These are phyloP conservation scores for Stephania yunnanensis DNA, from an alignment of 164 flowering plant genomes.

Conservation along the genomic window DNA sequence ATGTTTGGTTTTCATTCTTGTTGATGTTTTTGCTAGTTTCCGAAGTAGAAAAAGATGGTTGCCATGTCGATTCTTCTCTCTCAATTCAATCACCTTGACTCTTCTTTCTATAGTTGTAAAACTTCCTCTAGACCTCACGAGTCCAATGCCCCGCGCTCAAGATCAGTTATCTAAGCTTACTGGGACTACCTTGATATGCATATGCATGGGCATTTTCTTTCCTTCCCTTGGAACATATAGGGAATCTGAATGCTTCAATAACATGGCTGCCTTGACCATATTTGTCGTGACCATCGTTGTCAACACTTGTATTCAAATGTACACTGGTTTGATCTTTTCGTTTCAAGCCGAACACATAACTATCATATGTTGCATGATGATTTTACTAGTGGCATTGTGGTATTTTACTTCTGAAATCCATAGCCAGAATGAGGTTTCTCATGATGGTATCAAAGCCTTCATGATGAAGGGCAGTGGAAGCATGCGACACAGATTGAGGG, in stretches of 20 bases:
- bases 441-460: neutral
- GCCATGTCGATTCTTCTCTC: too few species aligned
- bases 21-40: too few species aligned
- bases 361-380: constrained; percentile 8
- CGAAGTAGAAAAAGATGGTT: too few species aligned
- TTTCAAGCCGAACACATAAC: constrained; percentile 8
- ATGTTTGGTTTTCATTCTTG: too few species aligned
- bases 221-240: constrained; percentile 9
- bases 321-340: constrained; percentile 1
- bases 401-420: neutral
- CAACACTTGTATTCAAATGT: neutral
- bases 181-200: neutral
- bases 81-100: too few species aligned
- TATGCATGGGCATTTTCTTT: constrained; percentile 6
- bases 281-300: constrained; percentile 1
- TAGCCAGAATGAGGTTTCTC: neutral
- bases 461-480: neutral
- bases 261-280: constrained; percentile 6
- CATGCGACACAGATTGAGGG: neutral
- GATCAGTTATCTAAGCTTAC: too few species aligned
- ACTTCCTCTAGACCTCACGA: too few species aligned
- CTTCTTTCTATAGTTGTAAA: neutral
- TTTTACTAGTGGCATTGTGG: constrained; percentile 7
- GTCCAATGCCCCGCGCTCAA: too few species aligned
- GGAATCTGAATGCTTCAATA: neutral